A percentile compares a stretch with the other conserved stretches of the same genome.
phyloP scores from a whole-genome alignment of 176 grass and related monocot species.

The bread wheat (Triticum aestivum) region DNA sequence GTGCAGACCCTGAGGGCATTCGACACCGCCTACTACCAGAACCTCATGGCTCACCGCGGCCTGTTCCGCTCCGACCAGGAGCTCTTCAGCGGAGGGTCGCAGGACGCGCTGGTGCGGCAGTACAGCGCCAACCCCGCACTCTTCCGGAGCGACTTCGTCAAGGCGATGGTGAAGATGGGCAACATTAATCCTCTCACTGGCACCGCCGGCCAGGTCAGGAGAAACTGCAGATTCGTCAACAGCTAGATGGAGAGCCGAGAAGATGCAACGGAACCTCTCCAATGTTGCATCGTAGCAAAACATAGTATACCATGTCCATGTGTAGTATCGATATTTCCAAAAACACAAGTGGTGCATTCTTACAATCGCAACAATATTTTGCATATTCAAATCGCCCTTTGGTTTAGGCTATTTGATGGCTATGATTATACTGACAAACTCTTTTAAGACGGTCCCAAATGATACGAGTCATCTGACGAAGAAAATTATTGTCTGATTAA shows the following conservation, averaged over 20 bases:
- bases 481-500: too few species aligned
- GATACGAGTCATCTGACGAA: too few species aligned
- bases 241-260: neutral
- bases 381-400: too few species aligned
- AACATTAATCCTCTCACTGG: constrained; percentile 36
- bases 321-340: neutral
- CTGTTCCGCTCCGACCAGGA: constrained; percentile 69
- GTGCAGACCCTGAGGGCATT: constrained; percentile 32
- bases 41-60: constrained; percentile 33
- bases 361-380: too few species aligned
- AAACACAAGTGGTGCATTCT: neutral
- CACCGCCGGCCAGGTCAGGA: constrained; percentile 26
- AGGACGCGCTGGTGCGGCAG: constrained; percentile 27
- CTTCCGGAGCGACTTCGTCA: constrained; percentile 33
- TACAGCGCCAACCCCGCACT: constrained; percentile 15
- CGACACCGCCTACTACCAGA: constrained; percentile 43
- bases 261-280: neutral
- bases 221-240: constrained; percentile 20
- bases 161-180: constrained; percentile 51
- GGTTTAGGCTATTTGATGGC: too few species aligned
- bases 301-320: neutral
- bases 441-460: too few species aligned
- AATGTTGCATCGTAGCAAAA: neutral
- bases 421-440: too few species aligned
- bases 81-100: constrained; percentile 50